Evolutionary conservation across 1,284 basidiomycete species (phyloP), one percentile per base, ranked within the genome.

Genomic region (Ustilago cynodontis): DNA sequence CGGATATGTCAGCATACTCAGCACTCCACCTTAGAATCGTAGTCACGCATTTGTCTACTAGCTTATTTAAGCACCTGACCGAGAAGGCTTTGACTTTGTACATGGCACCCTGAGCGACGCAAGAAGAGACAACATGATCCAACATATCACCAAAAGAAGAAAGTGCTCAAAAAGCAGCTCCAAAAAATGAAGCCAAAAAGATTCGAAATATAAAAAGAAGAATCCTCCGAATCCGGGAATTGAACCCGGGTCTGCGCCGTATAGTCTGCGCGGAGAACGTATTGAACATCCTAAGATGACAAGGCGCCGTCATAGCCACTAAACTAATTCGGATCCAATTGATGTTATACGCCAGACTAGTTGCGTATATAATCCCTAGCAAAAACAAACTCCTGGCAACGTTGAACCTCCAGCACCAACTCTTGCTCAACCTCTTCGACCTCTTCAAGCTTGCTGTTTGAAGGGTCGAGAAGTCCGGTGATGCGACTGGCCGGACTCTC

Each of bases 301-400:
- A 77, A 77, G 75, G 75, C 67, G 75, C 75, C 75, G 75, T 77
- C 75, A 77, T 77, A 77, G 75, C 75, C 75, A 77, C 75, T 77
- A 77, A 77, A 77, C 75, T 77, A 77, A 77, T 77, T 77, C 74
- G 74, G 74, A 77, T 43, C 53, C 53, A 33, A 18, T 74, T 58
- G n/a, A 28, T 55, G 59, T 41, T n/a, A 67, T 67, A 58, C 53
- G 55, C 31, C 31, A n/a, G n/a, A n/a, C n/a, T n/a, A n/a, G n/a
- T n/a, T n/a, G n/a, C n/a, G n/a, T n/a, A n/a, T n/a, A n/a, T n/a
- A n/a, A n/a, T n/a, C n/a, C n/a, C n/a, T n/a, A n/a, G n/a, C n/a
- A n/a, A n/a, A n/a, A n/a, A n/a, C n/a, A n/a, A n/a, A n/a, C n/a
- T n/a, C n/a, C n/a, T n/a, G n/a, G n/a, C n/a, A n/a, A n/a, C n/a